phyloP scores from a whole-genome alignment of 495 filamentous ascomycete species.

The Daldinia childiae region DNA sequence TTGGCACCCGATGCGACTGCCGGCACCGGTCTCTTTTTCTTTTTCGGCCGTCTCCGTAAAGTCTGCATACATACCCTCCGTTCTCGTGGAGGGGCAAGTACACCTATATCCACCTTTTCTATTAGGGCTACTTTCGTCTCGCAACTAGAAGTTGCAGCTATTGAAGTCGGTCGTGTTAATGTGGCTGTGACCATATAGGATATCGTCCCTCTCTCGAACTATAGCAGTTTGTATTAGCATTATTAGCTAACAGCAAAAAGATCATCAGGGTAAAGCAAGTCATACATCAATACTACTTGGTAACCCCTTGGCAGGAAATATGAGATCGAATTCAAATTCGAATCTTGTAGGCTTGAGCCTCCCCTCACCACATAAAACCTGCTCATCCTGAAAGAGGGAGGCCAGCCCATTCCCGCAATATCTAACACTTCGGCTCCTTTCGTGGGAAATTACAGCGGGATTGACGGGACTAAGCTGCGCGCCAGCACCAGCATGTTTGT shows the following conservation, averaged over 20 bases:
- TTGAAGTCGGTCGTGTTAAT: slow-evolving; percentile 87
- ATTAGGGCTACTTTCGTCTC: slow-evolving; percentile 81
- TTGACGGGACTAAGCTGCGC: slow-evolving; percentile 65
- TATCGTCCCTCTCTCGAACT: slow-evolving; percentile 97
- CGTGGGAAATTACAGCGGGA: slow-evolving; percentile 51
- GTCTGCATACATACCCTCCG: slow-evolving; percentile 85
- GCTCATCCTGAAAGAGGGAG: slow-evolving; percentile 89
- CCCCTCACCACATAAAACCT: slow-evolving; percentile 89
- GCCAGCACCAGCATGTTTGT: slow-evolving; percentile 74
- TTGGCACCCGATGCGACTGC: slow-evolving; percentile 39
- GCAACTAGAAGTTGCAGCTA: slow-evolving; percentile 79
- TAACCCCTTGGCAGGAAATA: slow-evolving; percentile 77
- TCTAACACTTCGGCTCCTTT: slow-evolving; percentile 63
- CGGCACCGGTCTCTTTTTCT: slow-evolving; percentile 50
- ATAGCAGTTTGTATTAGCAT: slow-evolving; percentile 38
- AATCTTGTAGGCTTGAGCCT: slow-evolving; percentile 85
- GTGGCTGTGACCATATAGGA: slow-evolving; percentile 90
- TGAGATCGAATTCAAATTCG: slow-evolving; percentile 91
- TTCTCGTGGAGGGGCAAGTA: slow-evolving; percentile 65
- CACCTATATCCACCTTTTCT: slow-evolving; percentile 72
- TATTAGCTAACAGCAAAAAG: background rate
- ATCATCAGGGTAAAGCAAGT: slow-evolving; percentile 31
- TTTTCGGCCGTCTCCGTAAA: slow-evolving; percentile 65
- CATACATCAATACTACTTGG: slow-evolving; percentile 95
- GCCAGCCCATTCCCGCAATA: slow-evolving; percentile 85